Evolutionary conservation across 805 yeast genomes (phyloP).

Genomic region (Nakazawaea pomicola): DNA sequence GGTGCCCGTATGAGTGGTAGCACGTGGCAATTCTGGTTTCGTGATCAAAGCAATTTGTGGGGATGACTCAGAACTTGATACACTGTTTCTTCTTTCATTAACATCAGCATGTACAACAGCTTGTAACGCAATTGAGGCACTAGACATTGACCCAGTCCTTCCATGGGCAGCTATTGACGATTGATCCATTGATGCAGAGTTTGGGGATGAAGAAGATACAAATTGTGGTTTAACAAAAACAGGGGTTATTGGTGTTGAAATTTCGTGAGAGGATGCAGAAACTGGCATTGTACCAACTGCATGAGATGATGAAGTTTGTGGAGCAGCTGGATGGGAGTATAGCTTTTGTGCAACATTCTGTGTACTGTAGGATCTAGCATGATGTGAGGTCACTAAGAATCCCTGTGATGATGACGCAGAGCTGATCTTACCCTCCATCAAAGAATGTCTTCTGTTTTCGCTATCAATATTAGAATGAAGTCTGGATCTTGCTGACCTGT

Average conservation of each 20-base stretch:
- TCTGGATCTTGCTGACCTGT: slow-evolving; percentile 34
- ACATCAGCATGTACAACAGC: slow-evolving; percentile 68
- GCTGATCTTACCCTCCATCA: slow-evolving; percentile 28
- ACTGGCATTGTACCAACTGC: slow-evolving; percentile 45
- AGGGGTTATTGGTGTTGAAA: not conserved
- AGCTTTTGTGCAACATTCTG: slow-evolving; percentile 32
- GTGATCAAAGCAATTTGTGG: slow-evolving; percentile 15
- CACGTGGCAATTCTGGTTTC: slow-evolving; percentile 15
- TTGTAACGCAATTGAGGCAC: slow-evolving; percentile 66
- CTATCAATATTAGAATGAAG: slow-evolving; percentile 14
- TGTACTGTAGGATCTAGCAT: slow-evolving; percentile 31
- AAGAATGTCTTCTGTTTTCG: slow-evolving; percentile 34
- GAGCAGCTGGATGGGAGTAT: slow-evolving; percentile 56
- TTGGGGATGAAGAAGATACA: not conserved
- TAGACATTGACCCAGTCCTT: slow-evolving; percentile 21
- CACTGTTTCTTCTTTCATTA: slow-evolving; percentile 28
- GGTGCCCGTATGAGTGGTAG: slow-evolving; percentile 18
- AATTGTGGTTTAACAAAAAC: not conserved
- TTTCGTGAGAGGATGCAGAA: slow-evolving; percentile 15
- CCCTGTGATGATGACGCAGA: slow-evolving; percentile 31
- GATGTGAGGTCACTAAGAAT: slow-evolving; percentile 28
- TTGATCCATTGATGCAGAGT: not conserved
- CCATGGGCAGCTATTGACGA: not conserved
- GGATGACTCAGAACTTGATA: slow-evolving; percentile 12
- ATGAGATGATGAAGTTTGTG: slow-evolving; percentile 63